These are phyloP conservation scores for Aegilops sharonensis DNA, from an alignment of 176 grass and related monocot species.

Conservation along the genomic window DNA sequence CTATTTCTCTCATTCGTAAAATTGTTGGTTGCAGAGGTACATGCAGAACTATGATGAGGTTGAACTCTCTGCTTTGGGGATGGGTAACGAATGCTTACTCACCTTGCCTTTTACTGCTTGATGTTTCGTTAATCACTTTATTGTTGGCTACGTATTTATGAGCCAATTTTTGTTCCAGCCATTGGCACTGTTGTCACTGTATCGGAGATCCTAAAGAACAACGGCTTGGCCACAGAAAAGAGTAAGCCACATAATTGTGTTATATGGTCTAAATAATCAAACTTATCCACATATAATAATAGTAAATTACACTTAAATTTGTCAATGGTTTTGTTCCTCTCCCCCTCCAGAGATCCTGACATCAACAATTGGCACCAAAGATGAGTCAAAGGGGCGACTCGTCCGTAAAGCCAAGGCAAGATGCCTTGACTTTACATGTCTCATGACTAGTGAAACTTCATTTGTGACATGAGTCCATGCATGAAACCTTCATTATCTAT, in stretches of 20 bases:
- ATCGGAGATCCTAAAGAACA: constrained; percentile 92
- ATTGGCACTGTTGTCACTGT: constrained; percentile 90
- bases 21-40: constrained; percentile 53
- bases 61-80: constrained; percentile 78
- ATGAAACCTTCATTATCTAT: background rate
- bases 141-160: background rate
- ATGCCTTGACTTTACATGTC: background rate
- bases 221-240: constrained; percentile 74
- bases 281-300: background rate
- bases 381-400: constrained; percentile 72
- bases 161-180: constrained; percentile 37
- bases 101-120: background rate
- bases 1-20: background rate
- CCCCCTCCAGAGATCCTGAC: constrained; percentile 64
- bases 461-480: background rate
- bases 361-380: constrained; percentile 83
- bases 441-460: background rate
- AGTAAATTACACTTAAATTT: background rate
- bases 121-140: background rate
- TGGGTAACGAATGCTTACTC: constrained; percentile 61
- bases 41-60: constrained; percentile 89
- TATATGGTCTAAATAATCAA: background rate
- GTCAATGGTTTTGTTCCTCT: background rate
- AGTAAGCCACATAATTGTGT: constrained; percentile 24
- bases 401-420: constrained; percentile 90